Evolutionary conservation across 1,284 basidiomycete species (phyloP), one percentile per base, ranked within the genome.

Genomic region (Puccinia novopanici): DNA sequence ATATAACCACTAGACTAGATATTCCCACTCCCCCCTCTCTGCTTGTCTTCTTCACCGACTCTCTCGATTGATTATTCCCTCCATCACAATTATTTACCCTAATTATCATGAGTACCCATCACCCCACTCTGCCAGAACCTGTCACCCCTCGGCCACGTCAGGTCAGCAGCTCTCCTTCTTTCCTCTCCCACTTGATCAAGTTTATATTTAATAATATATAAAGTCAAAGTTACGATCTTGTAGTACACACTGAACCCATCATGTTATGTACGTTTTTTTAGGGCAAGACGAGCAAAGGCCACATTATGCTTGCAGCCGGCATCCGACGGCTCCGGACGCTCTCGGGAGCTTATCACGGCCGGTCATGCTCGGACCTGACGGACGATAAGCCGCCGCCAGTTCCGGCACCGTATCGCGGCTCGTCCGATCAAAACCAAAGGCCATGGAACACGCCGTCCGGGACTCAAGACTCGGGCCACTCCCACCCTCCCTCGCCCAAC

Each of bases 291-390:
- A 57, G 9, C 52, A 72, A 57, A 73, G 54, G 50, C 17, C 71
- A 73, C 8, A 57, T 15, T 30, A 55, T 73, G 50, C 34, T 73
- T 3, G 17, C 54, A 3, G 71, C 54, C 37, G 71, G 71, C 30
- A 22, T 73, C 17, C 71, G 71, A 37, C 71, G 71, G 34, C 54
- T 73, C 50, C 71, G 71, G 27, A 55, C 71, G 52, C 52, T 73
- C 52, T 73, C 71, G 5, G 71, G 71, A 57, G 34, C 54, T 13
- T 42, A 52, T n/a, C 54, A 57, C 22, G 37, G 37, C 15, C 71
- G 71, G 27, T 57, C 71, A 6, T 17, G 30, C 30, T 50, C 52
- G 0, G 68, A 71, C 13, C 3, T 48, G 17, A 48, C 37, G n/a
- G 13, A 54, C 45, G n/a, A 73, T 17, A 8, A 59, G 13, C 52